phyloP scores from a whole-genome alignment of 371 early-diverging fungal genomes.

The Rhizopus stolonifer region DNA sequence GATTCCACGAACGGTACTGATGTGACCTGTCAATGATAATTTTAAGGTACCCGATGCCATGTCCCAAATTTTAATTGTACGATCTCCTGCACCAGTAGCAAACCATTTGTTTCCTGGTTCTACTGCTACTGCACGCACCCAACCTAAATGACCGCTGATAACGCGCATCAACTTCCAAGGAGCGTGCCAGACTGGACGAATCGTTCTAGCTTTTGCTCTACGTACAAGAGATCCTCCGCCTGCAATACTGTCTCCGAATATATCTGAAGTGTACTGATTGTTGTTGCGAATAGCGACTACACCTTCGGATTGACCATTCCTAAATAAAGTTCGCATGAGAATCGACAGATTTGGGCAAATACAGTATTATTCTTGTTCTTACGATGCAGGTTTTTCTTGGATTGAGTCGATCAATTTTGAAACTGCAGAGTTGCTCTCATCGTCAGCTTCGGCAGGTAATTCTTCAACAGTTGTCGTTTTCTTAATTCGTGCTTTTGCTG shows the following conservation, averaged over 20 bases:
- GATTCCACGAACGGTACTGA: constrained; percentile 92
- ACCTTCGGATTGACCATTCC: constrained; percentile 32
- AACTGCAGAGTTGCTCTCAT: constrained; percentile 19
- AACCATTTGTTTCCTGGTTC: constrained; percentile 97
- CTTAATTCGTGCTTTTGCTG: constrained; percentile 36
- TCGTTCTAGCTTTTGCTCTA: constrained; percentile 57
- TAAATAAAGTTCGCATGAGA: constrained; percentile 3
- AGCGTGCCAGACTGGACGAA: constrained; percentile 91
- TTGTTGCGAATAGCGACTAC: constrained; percentile 47
- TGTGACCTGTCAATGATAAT: constrained; percentile 95
- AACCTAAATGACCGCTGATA: constrained; percentile 95
- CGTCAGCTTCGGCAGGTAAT: constrained; percentile 30
- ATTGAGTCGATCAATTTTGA: constrained; percentile 44
- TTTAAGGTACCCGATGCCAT: constrained; percentile 94
- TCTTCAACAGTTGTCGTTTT: constrained; percentile 39
- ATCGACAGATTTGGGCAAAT: neutral
- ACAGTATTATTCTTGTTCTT: neutral
- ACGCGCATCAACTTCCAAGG: constrained; percentile 99
- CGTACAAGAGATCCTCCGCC: constrained; percentile 61
- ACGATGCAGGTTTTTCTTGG: constrained; percentile 31
- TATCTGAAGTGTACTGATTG: constrained; percentile 48
- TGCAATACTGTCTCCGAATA: constrained; percentile 45
- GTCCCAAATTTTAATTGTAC: constrained; percentile 98
- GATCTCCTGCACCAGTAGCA: constrained; percentile 94
- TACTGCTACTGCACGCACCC: constrained; percentile 92